Evolutionary conservation across 768 basidiomycete species (phyloP).

Genomic region (Rhizopogon sp.): DNA sequence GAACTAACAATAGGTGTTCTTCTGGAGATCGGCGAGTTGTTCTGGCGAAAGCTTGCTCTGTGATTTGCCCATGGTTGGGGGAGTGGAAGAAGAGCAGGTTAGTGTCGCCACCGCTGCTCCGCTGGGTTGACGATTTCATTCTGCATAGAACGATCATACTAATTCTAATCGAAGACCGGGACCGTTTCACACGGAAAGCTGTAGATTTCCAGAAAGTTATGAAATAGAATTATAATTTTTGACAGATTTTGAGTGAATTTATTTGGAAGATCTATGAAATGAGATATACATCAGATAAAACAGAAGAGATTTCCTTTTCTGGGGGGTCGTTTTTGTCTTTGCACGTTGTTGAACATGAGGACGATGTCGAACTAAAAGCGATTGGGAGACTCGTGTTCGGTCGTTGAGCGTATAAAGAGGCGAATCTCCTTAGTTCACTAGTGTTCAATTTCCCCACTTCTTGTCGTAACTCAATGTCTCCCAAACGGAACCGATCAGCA

Average conservation of each 20-base stretch:
- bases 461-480: constrained; percentile 23
- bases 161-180: background rate
- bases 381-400: constrained; percentile 5
- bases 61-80: constrained; percentile 84
- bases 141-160: constrained; percentile 1
- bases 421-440: background rate
- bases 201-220: background rate
- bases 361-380: constrained; percentile 6
- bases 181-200: constrained; percentile 4
- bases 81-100: background rate
- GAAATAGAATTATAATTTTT: background rate
- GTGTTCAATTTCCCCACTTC: constrained; percentile 1
- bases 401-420: constrained; percentile 8
- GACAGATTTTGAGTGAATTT: background rate
- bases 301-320: background rate
- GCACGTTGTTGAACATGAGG: constrained; percentile 8
- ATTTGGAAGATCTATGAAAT: background rate
- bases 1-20: constrained; percentile 90
- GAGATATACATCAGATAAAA: too few species aligned
- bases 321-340: background rate
- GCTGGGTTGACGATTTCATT: background rate
- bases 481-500: constrained; percentile 36
- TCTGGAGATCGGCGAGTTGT: constrained; percentile 91
- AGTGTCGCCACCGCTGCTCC: background rate
- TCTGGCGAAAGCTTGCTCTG: constrained; percentile 94